phyloP scores from a whole-genome alignment of 2,329 filamentous ascomycete genomes.

The Paradendryphiella salina region DNA sequence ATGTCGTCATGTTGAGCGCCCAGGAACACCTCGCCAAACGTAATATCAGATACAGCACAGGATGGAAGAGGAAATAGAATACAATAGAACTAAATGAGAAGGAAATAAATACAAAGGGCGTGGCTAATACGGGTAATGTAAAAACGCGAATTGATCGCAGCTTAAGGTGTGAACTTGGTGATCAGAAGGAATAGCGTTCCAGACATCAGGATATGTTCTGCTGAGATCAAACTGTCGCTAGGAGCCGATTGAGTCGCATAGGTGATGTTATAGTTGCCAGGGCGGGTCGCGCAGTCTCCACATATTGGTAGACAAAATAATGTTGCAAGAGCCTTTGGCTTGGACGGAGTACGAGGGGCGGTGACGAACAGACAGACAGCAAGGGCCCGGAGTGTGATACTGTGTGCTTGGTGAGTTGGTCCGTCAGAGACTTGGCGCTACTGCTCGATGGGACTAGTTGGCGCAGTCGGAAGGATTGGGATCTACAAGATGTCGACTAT shows the following conservation, averaged over 20 bases:
- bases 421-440: conserved; percentile 6
- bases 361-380: background rate
- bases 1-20: conserved; percentile 3
- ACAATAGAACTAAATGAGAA: background rate
- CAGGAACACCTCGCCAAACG: conserved; percentile 13
- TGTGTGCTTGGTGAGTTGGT: conserved; percentile 2
- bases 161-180: background rate
- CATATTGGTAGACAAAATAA: background rate
- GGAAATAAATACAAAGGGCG: conserved; percentile 4
- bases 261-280: conserved; percentile 2
- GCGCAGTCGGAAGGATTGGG: conserved; percentile 10
- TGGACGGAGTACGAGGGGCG: background rate
- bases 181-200: background rate
- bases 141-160: background rate
- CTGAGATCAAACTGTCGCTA: background rate
- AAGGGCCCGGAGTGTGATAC: background rate
- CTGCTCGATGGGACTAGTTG: background rate
- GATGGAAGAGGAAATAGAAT: background rate
- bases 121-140: background rate
- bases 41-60: background rate
- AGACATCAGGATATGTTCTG: background rate
- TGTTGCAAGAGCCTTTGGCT: conserved; percentile 1
- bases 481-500: conserved; percentile 9
- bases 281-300: conserved; percentile 3
- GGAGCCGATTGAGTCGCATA: background rate